Percentiles rank a stretch among this genome's conserved stretches.
These are phyloP conservation scores for Stromatinia cepivora DNA, from an alignment of 2,329 filamentous ascomycete genomes.

Conservation along the genomic window DNA sequence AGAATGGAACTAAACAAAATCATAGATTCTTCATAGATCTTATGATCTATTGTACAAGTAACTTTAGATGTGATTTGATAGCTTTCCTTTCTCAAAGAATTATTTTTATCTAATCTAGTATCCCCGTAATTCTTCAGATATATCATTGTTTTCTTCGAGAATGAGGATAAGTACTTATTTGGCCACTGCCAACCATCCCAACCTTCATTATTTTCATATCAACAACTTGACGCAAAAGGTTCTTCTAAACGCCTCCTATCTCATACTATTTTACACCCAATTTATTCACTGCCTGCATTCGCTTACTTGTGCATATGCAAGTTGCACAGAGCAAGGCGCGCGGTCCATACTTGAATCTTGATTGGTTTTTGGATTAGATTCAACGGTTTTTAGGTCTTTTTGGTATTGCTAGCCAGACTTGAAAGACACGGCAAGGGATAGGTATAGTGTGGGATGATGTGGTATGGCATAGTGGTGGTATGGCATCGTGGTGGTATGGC, in stretches of 20 bases:
- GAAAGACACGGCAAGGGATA: not conserved
- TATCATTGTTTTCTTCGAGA: not conserved
- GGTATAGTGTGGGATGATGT: not conserved
- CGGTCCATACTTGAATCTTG: not conserved
- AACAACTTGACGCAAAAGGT: not conserved
- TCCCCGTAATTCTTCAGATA: not conserved
- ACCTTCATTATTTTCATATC: not conserved
- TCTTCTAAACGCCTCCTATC: slow-evolving; percentile 9
- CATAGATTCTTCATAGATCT: not conserved
- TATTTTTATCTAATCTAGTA: not conserved
- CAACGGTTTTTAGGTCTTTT: not conserved
- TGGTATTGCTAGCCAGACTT: not conserved
- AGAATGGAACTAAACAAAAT: too few relatives aligned
- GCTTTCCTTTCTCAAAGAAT: not conserved
- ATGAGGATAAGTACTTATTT: not conserved
- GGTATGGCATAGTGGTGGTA: not conserved
- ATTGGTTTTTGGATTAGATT: slow-evolving; percentile 2
- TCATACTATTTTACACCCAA: slow-evolving; percentile 1
- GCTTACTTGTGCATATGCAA: slow-evolving; percentile 4
- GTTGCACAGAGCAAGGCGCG: not conserved
- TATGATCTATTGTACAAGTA: not conserved
- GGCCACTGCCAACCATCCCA: not conserved
- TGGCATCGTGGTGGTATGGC: not conserved
- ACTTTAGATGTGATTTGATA: not conserved
- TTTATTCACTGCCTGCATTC: slow-evolving; percentile 17